Base-by-base conservation (phyloP, 2,329 filamentous ascomycete species). In the Talaromyces albobiverticillius region DNA sequence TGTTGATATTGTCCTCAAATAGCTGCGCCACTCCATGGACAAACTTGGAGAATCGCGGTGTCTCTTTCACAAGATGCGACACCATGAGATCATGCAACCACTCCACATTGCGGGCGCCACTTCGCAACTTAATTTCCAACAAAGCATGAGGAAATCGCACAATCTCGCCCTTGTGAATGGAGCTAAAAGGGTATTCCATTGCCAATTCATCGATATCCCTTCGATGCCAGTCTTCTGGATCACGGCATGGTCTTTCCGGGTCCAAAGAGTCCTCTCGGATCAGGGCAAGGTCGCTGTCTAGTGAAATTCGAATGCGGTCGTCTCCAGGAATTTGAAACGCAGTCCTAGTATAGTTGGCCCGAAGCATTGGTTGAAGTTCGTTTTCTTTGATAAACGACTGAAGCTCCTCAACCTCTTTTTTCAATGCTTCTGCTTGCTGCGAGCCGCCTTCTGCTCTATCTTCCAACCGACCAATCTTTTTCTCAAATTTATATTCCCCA, bases 271-370 rank as follows among this genome's bases (percentile, higher is more conserved):
- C 84, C 67, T 87, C 84, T 51, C 83, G 78, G 65, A 99, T 95
- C 62, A 97, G 88, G 22, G 90, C 91, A 29, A 99, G 79, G 62
- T 95, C 85, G 0, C 91, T 96, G 69, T 99, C 94, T 56, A 99
- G 88, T 5, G 91, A 92, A 62, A 99, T 89, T 52, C 94, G 86
- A 45, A 99, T 86, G 18, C 89, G 87, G 70, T 95, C 86, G 68
- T 99, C 92, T 13, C 89, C 85, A 5, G 94, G 94, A 61, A 96
- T 96, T 72, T 99, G 94, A 77, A 97, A 99, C 1, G 94, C 94
- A 1, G 91, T 95, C 58, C 94, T 88, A 36, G 86, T 89, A 70
- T 97, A 97, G 73, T 95, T 96, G 59, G 94, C 94, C 48, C 94
- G 85, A 51, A 99, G 72, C 29, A 96, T 82, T 4, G 94, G 94